phyloP scores from a whole-genome alignment of 495 filamentous ascomycete species.

The Penicillium coffeae region DNA sequence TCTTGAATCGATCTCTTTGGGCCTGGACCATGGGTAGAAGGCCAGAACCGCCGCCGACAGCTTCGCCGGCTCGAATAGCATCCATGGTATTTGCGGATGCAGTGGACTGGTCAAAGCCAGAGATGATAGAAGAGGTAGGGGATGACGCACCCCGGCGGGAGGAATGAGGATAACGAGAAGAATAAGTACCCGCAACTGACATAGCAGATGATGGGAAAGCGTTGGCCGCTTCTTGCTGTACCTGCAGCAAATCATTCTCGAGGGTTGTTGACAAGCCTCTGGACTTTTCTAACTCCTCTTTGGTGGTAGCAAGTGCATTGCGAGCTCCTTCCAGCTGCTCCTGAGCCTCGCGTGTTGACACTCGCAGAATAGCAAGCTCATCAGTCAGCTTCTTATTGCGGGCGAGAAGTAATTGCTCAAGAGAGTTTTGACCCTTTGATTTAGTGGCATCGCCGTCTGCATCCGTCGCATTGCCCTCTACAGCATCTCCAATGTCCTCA shows the following conservation, averaged over 20 bases:
- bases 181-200: slow-evolving; percentile 92
- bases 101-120: slow-evolving; percentile 71
- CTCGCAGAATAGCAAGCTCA: slow-evolving; percentile 85
- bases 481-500: slow-evolving; percentile 50
- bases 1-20: slow-evolving; percentile 97
- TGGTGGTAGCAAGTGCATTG: slow-evolving; percentile 77
- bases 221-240: slow-evolving; percentile 81
- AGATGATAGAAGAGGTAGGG: slow-evolving; percentile 96
- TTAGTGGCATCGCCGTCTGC: slow-evolving; percentile 50
- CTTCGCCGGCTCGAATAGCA: slow-evolving; percentile 60
- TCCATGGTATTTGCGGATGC: slow-evolving; percentile 50
- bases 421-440: slow-evolving; percentile 65
- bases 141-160: slow-evolving; percentile 68
- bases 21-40: slow-evolving; percentile 98
- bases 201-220: slow-evolving; percentile 78
- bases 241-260: slow-evolving; percentile 83
- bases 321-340: slow-evolving; percentile 73
- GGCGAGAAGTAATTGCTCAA: slow-evolving; percentile 87
- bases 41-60: slow-evolving; percentile 77
- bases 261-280: slow-evolving; percentile 81
- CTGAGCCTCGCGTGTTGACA: slow-evolving; percentile 92
- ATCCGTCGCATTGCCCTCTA: slow-evolving; percentile 26
- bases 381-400: slow-evolving; percentile 94
- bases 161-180: slow-evolving; percentile 75
- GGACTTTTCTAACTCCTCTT: slow-evolving; percentile 80